A percentile compares a stretch with the other conserved stretches of the same genome.
Conservation (phyloP, 768 basidiomycete species). For the Pleurotus tuber-regium region DNA sequence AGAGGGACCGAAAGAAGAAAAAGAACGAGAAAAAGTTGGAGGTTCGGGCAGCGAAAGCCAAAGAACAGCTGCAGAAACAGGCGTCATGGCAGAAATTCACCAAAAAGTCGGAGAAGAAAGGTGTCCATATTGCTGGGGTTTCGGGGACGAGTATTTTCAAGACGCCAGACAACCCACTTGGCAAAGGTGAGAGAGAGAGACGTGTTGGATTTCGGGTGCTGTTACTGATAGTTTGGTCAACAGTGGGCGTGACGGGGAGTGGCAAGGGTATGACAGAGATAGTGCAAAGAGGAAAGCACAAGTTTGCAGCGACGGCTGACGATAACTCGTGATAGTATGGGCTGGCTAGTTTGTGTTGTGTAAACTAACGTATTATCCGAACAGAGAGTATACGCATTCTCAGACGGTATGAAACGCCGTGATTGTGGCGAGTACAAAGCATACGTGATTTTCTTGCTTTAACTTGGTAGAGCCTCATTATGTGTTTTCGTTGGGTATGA, state of each 20-base stretch:
- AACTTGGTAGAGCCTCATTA: slow-evolving; percentile 27
- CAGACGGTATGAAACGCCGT: too few species aligned
- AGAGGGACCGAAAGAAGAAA: slow-evolving; percentile 87
- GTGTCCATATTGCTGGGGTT: slow-evolving; percentile 85
- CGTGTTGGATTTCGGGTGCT: too few species aligned
- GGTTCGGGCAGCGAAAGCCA: slow-evolving; percentile 78
- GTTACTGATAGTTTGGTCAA: slow-evolving; percentile 19
- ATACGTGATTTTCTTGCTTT: slow-evolving; percentile 32
- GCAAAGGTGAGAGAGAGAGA: slow-evolving; percentile 79
- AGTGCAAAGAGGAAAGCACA: slow-evolving; percentile 68
- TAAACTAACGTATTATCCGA: slow-evolving; percentile 2
- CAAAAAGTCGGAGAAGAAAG: slow-evolving; percentile 93
- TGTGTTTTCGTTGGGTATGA: slow-evolving; percentile 15
- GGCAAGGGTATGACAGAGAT: slow-evolving; percentile 88
- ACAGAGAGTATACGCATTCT: too few species aligned
- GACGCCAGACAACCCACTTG: slow-evolving; percentile 89
- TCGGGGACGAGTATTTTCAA: slow-evolving; percentile 92
- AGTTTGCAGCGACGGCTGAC: slow-evolving; percentile 40
- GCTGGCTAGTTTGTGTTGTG: background rate
- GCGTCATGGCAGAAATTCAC: slow-evolving; percentile 93
- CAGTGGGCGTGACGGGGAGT: slow-evolving; percentile 90
- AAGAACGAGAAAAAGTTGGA: slow-evolving; percentile 95
- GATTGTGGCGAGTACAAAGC: too few species aligned
- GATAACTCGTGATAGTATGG: background rate
- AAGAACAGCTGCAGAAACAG: slow-evolving; percentile 84